Conservation (phyloP, 192 early-diverging fungal species). For the Umbelopsis isabellina region DNA sequence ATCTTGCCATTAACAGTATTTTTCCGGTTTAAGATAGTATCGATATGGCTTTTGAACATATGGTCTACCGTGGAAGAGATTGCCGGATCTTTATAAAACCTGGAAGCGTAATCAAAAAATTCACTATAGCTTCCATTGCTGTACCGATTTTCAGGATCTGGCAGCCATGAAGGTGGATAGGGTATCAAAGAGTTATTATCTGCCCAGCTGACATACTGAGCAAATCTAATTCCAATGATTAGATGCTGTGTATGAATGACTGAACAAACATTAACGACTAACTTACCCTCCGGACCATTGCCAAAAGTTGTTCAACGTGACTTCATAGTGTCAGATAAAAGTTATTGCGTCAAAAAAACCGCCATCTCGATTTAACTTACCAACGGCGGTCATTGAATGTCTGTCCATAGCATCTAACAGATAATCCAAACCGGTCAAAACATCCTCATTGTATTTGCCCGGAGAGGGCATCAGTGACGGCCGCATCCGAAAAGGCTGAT, state of each 20-base stretch:
- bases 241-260: neutral
- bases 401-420: slow-evolving; percentile 56
- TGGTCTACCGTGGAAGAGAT: slow-evolving; percentile 37
- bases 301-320: slow-evolving; percentile 68
- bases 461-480: slow-evolving; percentile 61
- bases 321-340: neutral
- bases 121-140: slow-evolving; percentile 38
- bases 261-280: neutral
- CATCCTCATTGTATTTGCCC: slow-evolving; percentile 55
- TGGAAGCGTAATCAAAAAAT: slow-evolving; percentile 51
- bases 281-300: slow-evolving; percentile 69
- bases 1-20: slow-evolving; percentile 53
- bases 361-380: slow-evolving; percentile 21
- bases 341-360: neutral
- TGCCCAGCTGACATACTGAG: slow-evolving; percentile 68
- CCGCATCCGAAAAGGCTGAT: slow-evolving; percentile 56
- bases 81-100: slow-evolving; percentile 50
- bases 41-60: slow-evolving; percentile 52
- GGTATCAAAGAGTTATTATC: slow-evolving; percentile 52
- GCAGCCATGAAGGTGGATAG: slow-evolving; percentile 56
- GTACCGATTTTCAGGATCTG: slow-evolving; percentile 26
- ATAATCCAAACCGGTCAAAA: slow-evolving; percentile 68
- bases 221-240: slow-evolving; percentile 23
- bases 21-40: slow-evolving; percentile 42
- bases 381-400: slow-evolving; percentile 58